Evolutionary conservation across 2,329 filamentous ascomycete species (phyloP).

Genomic region (Pseudogymnoascus sp.): DNA sequence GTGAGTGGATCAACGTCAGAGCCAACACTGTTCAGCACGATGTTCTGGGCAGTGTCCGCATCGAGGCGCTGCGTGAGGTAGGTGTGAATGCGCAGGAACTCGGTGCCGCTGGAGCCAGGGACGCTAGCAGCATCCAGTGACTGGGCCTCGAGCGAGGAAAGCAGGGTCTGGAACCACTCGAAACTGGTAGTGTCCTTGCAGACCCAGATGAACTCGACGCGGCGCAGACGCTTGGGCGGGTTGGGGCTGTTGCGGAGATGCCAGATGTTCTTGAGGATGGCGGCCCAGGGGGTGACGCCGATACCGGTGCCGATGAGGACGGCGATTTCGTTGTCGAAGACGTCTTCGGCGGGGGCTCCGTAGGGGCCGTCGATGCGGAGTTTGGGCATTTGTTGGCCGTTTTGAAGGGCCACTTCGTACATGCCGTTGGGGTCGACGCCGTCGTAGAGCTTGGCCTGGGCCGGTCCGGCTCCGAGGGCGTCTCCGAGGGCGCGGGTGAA

Average conservation of each 20-base stretch:
- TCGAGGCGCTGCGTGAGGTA: slow-evolving; percentile 94
- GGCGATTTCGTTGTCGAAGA: slow-evolving; percentile 87
- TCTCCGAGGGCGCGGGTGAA: slow-evolving; percentile 93
- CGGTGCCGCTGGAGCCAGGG: slow-evolving; percentile 59
- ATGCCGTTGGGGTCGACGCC: slow-evolving; percentile 88
- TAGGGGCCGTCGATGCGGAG: slow-evolving; percentile 93
- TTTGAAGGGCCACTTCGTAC: slow-evolving; percentile 94
- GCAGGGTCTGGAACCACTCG: slow-evolving; percentile 95
- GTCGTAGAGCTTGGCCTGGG: slow-evolving; percentile 85
- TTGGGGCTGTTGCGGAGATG: slow-evolving; percentile 86
- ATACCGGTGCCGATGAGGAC: slow-evolving; percentile 82
- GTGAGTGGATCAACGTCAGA: slow-evolving; percentile 83
- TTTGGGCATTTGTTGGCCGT: slow-evolving; percentile 84
- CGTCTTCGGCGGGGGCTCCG: slow-evolving; percentile 92
- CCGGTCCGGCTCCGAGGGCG: slow-evolving; percentile 81
- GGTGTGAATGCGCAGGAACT: slow-evolving; percentile 96
- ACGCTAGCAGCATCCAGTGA: slow-evolving; percentile 62
- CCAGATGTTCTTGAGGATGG: slow-evolving; percentile 96
- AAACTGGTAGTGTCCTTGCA: slow-evolving; percentile 94
- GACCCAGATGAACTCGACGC: slow-evolving; percentile 98
- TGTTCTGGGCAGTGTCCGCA: slow-evolving; percentile 88
- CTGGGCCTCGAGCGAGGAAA: slow-evolving; percentile 85
- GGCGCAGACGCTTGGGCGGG: slow-evolving; percentile 77
- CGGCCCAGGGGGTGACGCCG: slow-evolving; percentile 79
- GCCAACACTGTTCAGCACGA: slow-evolving; percentile 91